These are phyloP conservation scores for Cicer cuneatum DNA, from an alignment of 306 rosid species.

Conservation along the genomic window DNA sequence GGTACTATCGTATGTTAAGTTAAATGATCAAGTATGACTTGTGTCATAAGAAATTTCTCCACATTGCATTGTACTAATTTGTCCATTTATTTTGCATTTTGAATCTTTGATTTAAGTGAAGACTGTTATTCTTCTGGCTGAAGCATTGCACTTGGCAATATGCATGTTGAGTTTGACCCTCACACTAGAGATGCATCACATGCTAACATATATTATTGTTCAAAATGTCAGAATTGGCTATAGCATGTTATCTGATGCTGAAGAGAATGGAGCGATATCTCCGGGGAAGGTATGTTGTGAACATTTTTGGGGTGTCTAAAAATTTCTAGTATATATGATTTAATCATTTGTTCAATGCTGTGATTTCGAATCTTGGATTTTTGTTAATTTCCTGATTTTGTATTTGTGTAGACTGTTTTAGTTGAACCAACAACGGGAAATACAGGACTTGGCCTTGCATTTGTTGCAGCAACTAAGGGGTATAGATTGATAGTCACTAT, in stretches of 20 bases:
- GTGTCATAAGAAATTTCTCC: conserved; percentile 23
- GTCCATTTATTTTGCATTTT: conserved; percentile 2
- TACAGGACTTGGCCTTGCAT: conserved; percentile 94
- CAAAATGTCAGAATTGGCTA: conserved; percentile 76
- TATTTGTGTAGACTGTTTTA: conserved; percentile 69
- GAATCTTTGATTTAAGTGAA: conserved; percentile 10
- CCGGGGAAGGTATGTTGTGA: conserved; percentile 71
- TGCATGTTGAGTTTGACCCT: conserved; percentile 13
- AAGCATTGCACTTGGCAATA: conserved; percentile 29
- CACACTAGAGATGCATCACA: conserved; percentile 22
- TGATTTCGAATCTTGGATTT: conserved; percentile 35
- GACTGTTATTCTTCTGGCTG: background rate
- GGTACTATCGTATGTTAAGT: conserved; percentile 32
- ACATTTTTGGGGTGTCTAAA: conserved; percentile 9
- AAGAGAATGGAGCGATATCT: conserved; percentile 73
- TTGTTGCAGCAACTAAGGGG: conserved; percentile 84
- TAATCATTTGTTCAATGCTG: conserved; percentile 26
- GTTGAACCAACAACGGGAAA: conserved; percentile 98
- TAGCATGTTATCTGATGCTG: conserved; percentile 87
- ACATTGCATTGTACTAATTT: background rate
- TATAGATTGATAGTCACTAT: conserved; percentile 84
- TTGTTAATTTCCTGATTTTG: conserved; percentile 34
- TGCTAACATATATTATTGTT: conserved; percentile 35
- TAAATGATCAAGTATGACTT: conserved; percentile 3
- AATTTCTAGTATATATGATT: conserved; percentile 25